Evolutionary conservation across 768 basidiomycete genomes (phyloP), one percentile per base, ranked within the genome.

Genomic region (Serendipita sp.): DNA sequence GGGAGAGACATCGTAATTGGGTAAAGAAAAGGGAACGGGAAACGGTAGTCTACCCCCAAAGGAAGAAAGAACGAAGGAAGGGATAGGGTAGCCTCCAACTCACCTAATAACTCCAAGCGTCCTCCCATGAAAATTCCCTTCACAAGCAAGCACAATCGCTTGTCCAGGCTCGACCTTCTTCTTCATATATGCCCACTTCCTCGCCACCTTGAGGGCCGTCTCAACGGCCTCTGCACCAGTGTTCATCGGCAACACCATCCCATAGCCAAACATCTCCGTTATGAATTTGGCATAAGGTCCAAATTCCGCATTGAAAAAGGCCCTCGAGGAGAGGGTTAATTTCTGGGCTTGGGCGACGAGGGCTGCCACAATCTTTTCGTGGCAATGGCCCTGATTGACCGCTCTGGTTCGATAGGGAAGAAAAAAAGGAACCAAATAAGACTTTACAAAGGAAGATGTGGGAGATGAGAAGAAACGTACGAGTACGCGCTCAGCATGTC

Each of bases 401-500:
- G 90, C 89, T 31, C 89, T 91, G 68, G 24, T n/a, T n/a, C n/a
- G 4, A 14, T 38, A 56, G 16, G 62, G 22, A 43, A 22, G 34
- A n/a, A 2, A 9, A 48, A n/a, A n/a, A n/a, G n/a, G n/a, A n/a
- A n/a, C n/a, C 11, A 1, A 20, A 48, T 22, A 20, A 28, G 31
- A 24, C 30, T 24, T 41, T 43, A 4, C 58, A 45, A 58, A 22
- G 41, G 61, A 65, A 60, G 67, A 61, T 48, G 42, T 28, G 38
- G 63, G 22, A 22, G 16, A 1, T 17, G 13, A 31, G 20, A 62
- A 60, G 48, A 53, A 65, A 28, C 86, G 76, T 71, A 94, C 90
- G 90, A 94, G 76, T 98, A 98, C 30, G 96, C 96, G 48, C 90
- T 90, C 20, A 99, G 79, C 90, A 97, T 96, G 70, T 99, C 96